Base-by-base conservation (phyloP, 2,329 filamentous ascomycete genomes). In the Ceratocystiopsis minuta region DNA sequence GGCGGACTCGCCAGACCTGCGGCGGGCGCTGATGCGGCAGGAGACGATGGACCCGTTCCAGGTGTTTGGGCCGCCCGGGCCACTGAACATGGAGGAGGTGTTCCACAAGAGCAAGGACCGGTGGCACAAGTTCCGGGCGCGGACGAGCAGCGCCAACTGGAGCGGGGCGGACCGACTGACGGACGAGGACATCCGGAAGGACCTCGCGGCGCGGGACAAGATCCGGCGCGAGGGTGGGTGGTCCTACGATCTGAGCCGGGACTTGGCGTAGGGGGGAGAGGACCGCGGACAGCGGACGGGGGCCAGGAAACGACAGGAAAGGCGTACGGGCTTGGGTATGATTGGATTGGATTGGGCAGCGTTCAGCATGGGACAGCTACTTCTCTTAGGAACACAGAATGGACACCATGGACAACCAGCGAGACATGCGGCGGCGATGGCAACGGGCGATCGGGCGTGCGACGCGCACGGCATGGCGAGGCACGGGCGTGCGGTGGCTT, bases 121-220 rank as follows among this genome's bases (percentile, higher is more conserved):
- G 49, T 76, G 82, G 58, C 82, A 83, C 65, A 83, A 85, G 55
- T 96, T 95, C 68, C 75, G 92, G 16, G 78, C 83, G 40, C 73
- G 90, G 43, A 95, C 88, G 6, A 93, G 84, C 51, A 94, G 85
- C 60, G 92, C 92, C 33, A 92, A 94, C 62, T 98, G 90, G 90
- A 79, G 73, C 54, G 72, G 83, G 42, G 67, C 79, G 3, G 92
- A 98, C 51, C 62, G 68, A 41, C 66, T 98, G 51, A 95, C 87
- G 0, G 80, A 87, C 50, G 87, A 92, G 45, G 87, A 95, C 54
- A 83, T 92, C 53, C 66, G 73, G 42, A 80, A 75, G 55, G 87
- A 95, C 61, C 63, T 81, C 51, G 78, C 81, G 46, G 81, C 80
- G 43, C 70, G 87, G 47, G 82, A 92, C 58, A 74, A 78, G 54